These are phyloP conservation scores for Termitomyces sp. DNA, from an alignment of 768 basidiomycete species.

Conservation along the genomic window DNA sequence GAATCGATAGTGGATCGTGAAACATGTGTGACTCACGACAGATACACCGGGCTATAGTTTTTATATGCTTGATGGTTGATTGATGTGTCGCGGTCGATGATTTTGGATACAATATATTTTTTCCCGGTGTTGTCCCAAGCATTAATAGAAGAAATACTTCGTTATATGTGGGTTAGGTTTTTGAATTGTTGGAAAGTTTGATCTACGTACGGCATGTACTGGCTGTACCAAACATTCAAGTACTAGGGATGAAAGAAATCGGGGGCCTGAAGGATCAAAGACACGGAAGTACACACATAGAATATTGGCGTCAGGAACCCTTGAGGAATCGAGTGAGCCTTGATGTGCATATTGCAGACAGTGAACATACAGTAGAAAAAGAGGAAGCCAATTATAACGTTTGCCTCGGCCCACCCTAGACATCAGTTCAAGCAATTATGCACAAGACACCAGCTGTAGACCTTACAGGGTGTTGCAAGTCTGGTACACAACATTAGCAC, in stretches of 20 bases:
- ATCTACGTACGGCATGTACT: slow-evolving; percentile 48
- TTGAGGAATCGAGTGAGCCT: slow-evolving; percentile 13
- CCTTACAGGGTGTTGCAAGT: slow-evolving; percentile 42
- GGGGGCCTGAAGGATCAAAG: background rate
- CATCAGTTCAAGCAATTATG: slow-evolving; percentile 1
- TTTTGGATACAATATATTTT: slow-evolving; percentile 34
- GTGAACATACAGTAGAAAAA: slow-evolving; percentile 52
- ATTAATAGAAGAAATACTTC: slow-evolving; percentile 36
- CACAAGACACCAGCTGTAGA: background rate
- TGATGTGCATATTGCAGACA: background rate
- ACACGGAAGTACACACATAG: slow-evolving; percentile 26
- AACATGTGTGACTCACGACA: slow-evolving; percentile 27
- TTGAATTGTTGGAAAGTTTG: background rate
- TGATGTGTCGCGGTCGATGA: slow-evolving; percentile 32
- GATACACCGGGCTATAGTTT: slow-evolving; percentile 41
- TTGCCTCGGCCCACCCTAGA: slow-evolving; percentile 72
- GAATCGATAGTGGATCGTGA: background rate
- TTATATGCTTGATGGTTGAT: slow-evolving; percentile 40
- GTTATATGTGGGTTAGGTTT: background rate
- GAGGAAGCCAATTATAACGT: slow-evolving; percentile 56
- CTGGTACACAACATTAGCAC: slow-evolving; percentile 16
- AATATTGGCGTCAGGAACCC: slow-evolving; percentile 46
- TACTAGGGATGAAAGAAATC: slow-evolving; percentile 26
- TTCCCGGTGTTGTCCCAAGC: slow-evolving; percentile 58
- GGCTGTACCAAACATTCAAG: slow-evolving; percentile 49